These are phyloP conservation scores for Hanseniaspora vineae DNA, from an alignment of 805 yeast genomes.

Conservation along the genomic window DNA sequence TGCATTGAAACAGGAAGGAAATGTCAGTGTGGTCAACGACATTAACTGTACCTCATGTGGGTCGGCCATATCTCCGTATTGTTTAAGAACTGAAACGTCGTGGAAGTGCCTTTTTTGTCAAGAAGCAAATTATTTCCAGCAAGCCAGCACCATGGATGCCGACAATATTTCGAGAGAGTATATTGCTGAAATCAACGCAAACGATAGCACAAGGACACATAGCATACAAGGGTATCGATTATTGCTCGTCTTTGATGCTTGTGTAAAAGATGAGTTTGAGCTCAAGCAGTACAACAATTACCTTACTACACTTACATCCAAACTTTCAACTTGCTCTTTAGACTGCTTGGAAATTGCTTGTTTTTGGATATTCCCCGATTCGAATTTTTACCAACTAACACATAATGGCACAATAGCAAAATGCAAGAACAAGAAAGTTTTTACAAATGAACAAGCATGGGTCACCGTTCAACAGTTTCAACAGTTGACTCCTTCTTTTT, in stretches of 20 bases:
- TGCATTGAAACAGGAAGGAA: neutral
- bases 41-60: neutral
- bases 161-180: neutral
- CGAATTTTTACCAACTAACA: neutral
- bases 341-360: neutral
- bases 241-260: conserved; percentile 1
- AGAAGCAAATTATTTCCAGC: conserved; percentile 1
- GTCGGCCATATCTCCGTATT: neutral
- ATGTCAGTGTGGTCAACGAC: neutral
- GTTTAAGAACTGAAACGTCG: neutral
- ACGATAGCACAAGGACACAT: neutral
- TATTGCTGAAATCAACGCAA: neutral
- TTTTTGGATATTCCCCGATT: neutral
- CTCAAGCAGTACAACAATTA: neutral
- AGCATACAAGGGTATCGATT: neutral
- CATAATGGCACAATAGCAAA: neutral
- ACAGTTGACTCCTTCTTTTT: neutral
- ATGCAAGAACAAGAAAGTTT: neutral
- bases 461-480: neutral
- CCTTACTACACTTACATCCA: neutral
- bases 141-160: neutral
- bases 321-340: neutral
- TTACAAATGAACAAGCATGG: neutral
- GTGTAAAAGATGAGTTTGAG: conserved; percentile 2
- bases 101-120: conserved; percentile 6